A percentile compares a stretch with the other conserved stretches of the same genome.
These are phyloP conservation scores for Nicotiana attenuata DNA, from an alignment of 257 asterid genomes.

Conservation along the genomic window DNA sequence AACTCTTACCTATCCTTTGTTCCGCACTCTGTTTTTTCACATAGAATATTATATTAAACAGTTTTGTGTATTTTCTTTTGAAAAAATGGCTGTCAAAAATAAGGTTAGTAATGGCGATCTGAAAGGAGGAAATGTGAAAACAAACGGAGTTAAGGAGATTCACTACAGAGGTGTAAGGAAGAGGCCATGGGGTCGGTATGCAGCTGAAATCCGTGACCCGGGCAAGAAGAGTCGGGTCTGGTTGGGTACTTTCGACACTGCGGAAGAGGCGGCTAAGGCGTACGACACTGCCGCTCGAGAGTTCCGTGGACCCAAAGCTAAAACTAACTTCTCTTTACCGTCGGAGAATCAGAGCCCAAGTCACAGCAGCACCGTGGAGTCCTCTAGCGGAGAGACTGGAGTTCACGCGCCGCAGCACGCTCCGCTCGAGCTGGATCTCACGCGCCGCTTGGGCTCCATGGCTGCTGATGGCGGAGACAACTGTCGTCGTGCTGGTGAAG, in stretches of 20 bases:
- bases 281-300: slow-evolving; percentile 75
- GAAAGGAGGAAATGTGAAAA: slow-evolving; percentile 23
- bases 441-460: slow-evolving; percentile 61
- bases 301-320: slow-evolving; percentile 85
- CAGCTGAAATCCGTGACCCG: slow-evolving; percentile 95
- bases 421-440: slow-evolving; percentile 63
- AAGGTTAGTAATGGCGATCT: slow-evolving; percentile 15
- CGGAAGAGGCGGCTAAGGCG: slow-evolving; percentile 92
- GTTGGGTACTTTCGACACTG: slow-evolving; percentile 91
- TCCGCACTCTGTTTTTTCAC: not conserved
- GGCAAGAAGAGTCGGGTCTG: slow-evolving; percentile 84
- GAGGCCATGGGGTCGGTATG: slow-evolving; percentile 99
- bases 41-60: not conserved
- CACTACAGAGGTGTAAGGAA: slow-evolving; percentile 82
- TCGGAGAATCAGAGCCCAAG: slow-evolving; percentile 48
- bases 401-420: slow-evolving; percentile 50
- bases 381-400: slow-evolving; percentile 42
- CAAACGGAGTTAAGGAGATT: slow-evolving; percentile 46
- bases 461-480: slow-evolving; percentile 9
- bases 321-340: slow-evolving; percentile 63
- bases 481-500: slow-evolving; percentile 7
- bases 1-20: not conserved
- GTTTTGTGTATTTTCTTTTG: not conserved
- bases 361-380: slow-evolving; percentile 82
- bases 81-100: slow-evolving; percentile 52